Conservation (phyloP, 371 early-diverging fungal species). For the Syncephalastrum sp. region DNA sequence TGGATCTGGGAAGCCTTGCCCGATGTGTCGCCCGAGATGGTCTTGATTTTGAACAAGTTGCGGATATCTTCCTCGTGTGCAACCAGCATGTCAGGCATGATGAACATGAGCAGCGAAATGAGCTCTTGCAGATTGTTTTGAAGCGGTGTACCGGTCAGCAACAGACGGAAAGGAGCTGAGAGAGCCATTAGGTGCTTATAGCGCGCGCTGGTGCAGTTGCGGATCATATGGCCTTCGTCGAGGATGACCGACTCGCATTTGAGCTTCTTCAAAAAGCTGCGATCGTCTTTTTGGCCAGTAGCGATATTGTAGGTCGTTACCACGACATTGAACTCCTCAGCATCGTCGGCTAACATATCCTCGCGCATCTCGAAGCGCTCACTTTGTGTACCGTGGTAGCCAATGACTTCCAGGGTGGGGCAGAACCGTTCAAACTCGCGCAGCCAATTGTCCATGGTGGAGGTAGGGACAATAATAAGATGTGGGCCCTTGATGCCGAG, state of each 20-base stretch:
- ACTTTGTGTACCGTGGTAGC: slow-evolving; percentile 72
- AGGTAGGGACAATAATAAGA: slow-evolving; percentile 86
- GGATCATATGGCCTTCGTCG: slow-evolving; percentile 97
- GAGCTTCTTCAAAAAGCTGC: slow-evolving; percentile 66
- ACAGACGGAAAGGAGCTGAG: slow-evolving; percentile 61
- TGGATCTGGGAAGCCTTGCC: slow-evolving; percentile 23
- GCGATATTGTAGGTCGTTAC: slow-evolving; percentile 82
- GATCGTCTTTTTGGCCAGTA: slow-evolving; percentile 69
- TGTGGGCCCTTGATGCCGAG: slow-evolving; percentile 67
- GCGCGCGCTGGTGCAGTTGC: slow-evolving; percentile 76
- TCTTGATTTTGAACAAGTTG: slow-evolving; percentile 56
- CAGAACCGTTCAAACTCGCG: slow-evolving; percentile 82
- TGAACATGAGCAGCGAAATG: slow-evolving; percentile 85
- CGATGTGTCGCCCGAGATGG: slow-evolving; percentile 12
- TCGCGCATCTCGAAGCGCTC: slow-evolving; percentile 63
- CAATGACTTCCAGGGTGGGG: slow-evolving; percentile 61
- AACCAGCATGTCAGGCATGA: slow-evolving; percentile 88
- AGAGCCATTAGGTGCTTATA: slow-evolving; percentile 76
- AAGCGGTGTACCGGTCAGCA: slow-evolving; percentile 78
- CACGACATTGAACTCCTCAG: slow-evolving; percentile 41
- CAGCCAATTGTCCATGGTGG: slow-evolving; percentile 89
- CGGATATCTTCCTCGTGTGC: slow-evolving; percentile 55
- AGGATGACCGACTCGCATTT: slow-evolving; percentile 69
- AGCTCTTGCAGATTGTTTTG: slow-evolving; percentile 90
- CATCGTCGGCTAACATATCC: slow-evolving; percentile 33